Conservation (phyloP, 2,329 filamentous ascomycete species). For the Penicillium aurantiogriseum region DNA sequence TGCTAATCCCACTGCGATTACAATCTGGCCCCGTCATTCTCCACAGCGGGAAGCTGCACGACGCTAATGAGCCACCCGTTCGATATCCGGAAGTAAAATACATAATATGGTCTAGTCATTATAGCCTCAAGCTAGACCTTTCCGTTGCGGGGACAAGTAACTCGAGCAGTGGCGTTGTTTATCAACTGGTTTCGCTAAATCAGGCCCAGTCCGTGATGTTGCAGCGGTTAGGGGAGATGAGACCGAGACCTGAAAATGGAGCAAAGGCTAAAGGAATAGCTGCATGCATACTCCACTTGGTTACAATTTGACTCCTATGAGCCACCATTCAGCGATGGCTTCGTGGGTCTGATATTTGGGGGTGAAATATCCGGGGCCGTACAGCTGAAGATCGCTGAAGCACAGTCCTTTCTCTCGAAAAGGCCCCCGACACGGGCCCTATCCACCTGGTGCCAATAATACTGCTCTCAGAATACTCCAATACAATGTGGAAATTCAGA, state of each 20-base stretch:
- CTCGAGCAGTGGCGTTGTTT: neutral
- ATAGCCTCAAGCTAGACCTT: slow-evolving; percentile 2
- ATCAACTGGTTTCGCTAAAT: neutral
- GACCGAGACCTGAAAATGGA: too few relatives aligned
- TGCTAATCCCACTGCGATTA: too few relatives aligned
- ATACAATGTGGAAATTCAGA: too few relatives aligned
- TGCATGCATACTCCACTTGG: too few relatives aligned
- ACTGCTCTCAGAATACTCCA: too few relatives aligned
- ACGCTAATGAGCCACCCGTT: neutral
- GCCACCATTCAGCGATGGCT: too few relatives aligned
- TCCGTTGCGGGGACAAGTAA: slow-evolving; percentile 11
- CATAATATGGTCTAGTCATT: neutral
- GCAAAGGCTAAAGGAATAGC: too few relatives aligned
- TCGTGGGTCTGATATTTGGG: too few relatives aligned
- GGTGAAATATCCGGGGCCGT: too few relatives aligned
- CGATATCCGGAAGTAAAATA: neutral
- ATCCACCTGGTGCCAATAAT: neutral
- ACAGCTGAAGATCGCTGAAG: neutral
- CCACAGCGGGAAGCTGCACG: neutral
- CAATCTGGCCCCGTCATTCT: neutral
- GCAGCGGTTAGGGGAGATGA: neutral
- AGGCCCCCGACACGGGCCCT: neutral
- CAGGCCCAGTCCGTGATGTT: neutral
- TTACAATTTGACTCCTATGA: too few relatives aligned
- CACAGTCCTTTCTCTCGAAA: neutral